These are phyloP conservation scores for Trypanosoma melophagium DNA, from an alignment of 208 protist species.

Conservation along the genomic window DNA sequence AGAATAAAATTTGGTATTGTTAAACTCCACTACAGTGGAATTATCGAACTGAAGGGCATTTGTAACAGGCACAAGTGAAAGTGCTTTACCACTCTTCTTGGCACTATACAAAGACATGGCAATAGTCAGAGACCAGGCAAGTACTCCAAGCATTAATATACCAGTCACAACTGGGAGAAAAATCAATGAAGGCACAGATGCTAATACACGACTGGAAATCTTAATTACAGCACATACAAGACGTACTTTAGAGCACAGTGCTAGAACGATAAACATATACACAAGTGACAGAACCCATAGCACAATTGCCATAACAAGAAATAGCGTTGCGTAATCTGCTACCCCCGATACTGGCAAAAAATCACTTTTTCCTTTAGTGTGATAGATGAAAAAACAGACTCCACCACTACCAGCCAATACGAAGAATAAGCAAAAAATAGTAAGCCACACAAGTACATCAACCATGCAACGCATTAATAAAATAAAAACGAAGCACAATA, in stretches of 20 bases:
- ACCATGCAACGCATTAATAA: slow-evolving; percentile 31
- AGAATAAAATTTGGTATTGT: slow-evolving; percentile 9
- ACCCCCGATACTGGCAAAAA: slow-evolving; percentile 2
- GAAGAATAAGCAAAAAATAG: slow-evolving; percentile 19
- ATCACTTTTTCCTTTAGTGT: slow-evolving; percentile 15
- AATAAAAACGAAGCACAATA: slow-evolving; percentile 35
- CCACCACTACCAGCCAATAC: slow-evolving; percentile 8
- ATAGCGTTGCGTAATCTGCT: slow-evolving; percentile 14
- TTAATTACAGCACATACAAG: slow-evolving; percentile 66
- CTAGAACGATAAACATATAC: slow-evolving; percentile 43
- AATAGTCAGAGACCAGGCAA: slow-evolving; percentile 13
- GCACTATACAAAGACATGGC: slow-evolving; percentile 21
- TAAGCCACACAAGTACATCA: slow-evolving; percentile 23
- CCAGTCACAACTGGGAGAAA: slow-evolving; percentile 51
- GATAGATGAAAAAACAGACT: slow-evolving; percentile 27
- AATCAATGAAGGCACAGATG: slow-evolving; percentile 38
- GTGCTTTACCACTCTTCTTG: neutral
- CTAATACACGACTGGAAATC: slow-evolving; percentile 40
- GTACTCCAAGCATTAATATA: slow-evolving; percentile 18
- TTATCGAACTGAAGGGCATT: neutral
- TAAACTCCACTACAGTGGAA: neutral
- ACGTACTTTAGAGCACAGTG: slow-evolving; percentile 38
- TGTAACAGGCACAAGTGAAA: slow-evolving; percentile 13
- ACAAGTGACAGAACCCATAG: slow-evolving; percentile 19
- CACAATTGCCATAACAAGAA: slow-evolving; percentile 24